Evolutionary conservation across 1,284 basidiomycete species (phyloP), one percentile per base, ranked within the genome.

Genomic region (Melampsora medusae): DNA sequence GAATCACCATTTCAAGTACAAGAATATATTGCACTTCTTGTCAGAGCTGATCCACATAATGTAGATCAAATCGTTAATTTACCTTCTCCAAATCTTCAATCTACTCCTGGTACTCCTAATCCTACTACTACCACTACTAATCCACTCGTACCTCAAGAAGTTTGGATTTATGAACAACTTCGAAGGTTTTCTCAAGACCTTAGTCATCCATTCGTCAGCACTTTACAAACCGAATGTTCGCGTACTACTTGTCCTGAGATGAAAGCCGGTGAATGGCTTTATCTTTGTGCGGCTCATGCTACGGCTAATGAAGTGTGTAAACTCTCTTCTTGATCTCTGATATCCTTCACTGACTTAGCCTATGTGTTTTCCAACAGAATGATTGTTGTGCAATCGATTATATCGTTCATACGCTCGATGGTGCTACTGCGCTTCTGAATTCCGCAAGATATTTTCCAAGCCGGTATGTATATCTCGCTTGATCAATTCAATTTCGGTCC

Each of bases 341-440:
- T 77, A 12, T 19, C n/a, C 76, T 72, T 77, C 46, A 31, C 5
- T 38, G 10, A 38, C 53, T 62, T 68, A 64, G 42, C 66, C 7
- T 22, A 22, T 28, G 33, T 46, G n/a, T n/a, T 74, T 38, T 49
- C 31, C 68, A 74, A 33, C 76, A 78, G 78, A 77, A 91, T 88
- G 90, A 93, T 88, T 99, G 96, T 84, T 95, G 92, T 82, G 96
- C 95, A 1, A 96, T 97, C 75, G 95, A 97, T 85, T 98, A 98
- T 84, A 97, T 96, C 78, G 85, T 94, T 9, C 96, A 98, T 83
- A 96, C 94, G 0, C 86, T 97, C 16, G 95, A 97, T 84, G 93
- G 91, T 79, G 93, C 94, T 5, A 93, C 93, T 0, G 92, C 92
- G 1, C 87, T 97, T n/a, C 87, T 97, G 69, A 95, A 94, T 83